phyloP scores from a whole-genome alignment of 495 filamentous ascomycete species.

The Trichoderma gamsii region DNA sequence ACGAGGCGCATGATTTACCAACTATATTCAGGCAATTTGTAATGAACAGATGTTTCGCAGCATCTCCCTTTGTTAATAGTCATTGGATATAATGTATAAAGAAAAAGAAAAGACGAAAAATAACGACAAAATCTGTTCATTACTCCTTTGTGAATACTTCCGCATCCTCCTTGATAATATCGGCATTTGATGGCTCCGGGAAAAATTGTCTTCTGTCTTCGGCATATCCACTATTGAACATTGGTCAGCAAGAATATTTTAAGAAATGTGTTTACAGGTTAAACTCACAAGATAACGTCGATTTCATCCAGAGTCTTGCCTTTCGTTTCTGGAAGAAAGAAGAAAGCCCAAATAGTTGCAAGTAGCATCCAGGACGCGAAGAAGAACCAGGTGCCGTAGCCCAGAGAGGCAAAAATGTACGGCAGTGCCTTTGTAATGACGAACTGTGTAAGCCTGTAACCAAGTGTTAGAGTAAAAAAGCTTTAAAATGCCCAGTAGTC shows the following conservation, averaged over 20 bases:
- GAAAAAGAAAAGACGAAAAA: background rate
- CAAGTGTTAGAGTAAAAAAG: background rate
- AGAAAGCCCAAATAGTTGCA: constrained; percentile 14
- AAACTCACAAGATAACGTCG: constrained; percentile 44
- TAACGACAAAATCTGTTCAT: background rate
- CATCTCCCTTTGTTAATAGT: background rate
- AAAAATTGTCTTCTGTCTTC: constrained; percentile 4
- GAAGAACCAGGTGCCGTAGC: constrained; percentile 16
- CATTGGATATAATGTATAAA: background rate
- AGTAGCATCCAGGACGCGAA: constrained; percentile 16
- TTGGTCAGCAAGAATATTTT: constrained; percentile 29
- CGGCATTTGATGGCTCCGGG: background rate
- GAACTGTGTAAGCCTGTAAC: constrained; percentile 8
- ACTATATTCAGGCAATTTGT: no score
- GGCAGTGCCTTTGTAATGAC: constrained; percentile 17
- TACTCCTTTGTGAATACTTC: background rate
- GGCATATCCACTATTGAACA: background rate
- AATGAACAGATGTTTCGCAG: no score
- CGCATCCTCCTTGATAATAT: constrained; percentile 2
- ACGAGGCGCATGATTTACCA: no score
- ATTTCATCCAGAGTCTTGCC: constrained; percentile 66
- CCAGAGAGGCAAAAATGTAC: constrained; percentile 13
- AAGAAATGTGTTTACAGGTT: background rate
- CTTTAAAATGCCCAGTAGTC: background rate
- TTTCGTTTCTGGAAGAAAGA: constrained; percentile 62